Conservation (phyloP, 2,329 filamentous ascomycete genomes). For the Davidsoniella eucalypti region DNA sequence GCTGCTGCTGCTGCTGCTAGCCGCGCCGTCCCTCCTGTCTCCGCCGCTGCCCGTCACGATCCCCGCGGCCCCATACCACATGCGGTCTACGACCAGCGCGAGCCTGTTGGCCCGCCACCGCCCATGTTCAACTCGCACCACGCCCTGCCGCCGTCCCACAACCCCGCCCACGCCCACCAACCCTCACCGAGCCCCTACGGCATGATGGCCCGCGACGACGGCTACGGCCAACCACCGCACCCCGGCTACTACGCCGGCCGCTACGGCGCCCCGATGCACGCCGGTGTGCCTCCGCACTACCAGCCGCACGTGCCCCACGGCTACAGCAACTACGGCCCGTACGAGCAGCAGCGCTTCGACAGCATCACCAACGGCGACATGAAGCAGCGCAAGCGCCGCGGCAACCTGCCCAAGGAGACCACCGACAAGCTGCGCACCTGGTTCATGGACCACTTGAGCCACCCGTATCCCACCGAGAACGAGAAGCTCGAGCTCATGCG, state of each 20-base stretch:
- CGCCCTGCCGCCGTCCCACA: not conserved
- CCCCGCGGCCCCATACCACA: not conserved
- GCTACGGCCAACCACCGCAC: constrained; percentile 9
- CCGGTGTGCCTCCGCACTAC: not conserved
- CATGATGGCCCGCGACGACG: no score
- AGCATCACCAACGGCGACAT: constrained; percentile 23
- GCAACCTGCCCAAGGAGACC: constrained; percentile 80
- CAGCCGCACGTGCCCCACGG: constrained; percentile 14
- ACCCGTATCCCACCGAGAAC: constrained; percentile 77
- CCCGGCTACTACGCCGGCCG: constrained; percentile 19
- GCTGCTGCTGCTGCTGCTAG: not conserved
- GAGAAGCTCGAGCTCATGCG: constrained; percentile 71
- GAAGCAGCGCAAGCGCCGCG: constrained; percentile 49
- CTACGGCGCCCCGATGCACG: constrained; percentile 1
- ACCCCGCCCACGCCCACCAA: not conserved
- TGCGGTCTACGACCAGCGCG: not conserved
- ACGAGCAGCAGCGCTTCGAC: no score
- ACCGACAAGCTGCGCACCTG: constrained; percentile 67
- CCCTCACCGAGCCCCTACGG: no score
- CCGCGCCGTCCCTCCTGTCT: constrained; percentile 1
- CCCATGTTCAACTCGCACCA: not conserved
- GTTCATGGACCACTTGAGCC: constrained; percentile 61
- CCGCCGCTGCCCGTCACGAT: not conserved
- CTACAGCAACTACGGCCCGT: no score
- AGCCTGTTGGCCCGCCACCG: no score